A percentile compares a stretch with the other conserved stretches of the same genome.
Conservation (phyloP, 495 filamentous ascomycete genomes). For the Hypoxylon trugodes region DNA sequence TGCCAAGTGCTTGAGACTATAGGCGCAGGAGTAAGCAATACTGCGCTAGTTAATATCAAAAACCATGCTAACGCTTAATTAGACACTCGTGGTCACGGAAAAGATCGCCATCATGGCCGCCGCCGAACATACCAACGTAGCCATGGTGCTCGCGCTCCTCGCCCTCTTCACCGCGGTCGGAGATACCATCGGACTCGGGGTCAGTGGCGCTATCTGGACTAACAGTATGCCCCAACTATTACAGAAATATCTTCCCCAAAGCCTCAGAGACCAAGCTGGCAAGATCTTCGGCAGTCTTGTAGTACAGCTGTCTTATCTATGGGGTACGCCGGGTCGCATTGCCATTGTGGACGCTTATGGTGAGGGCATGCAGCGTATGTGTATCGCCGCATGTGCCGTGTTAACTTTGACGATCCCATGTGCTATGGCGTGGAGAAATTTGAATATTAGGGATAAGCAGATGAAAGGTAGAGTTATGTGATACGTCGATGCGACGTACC, state of each 20-base stretch:
- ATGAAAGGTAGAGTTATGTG: constrained; percentile 33
- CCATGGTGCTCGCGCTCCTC: constrained; percentile 63
- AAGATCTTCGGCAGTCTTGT: constrained; percentile 58
- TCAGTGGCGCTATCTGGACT: constrained; percentile 67
- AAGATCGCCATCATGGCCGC: constrained; percentile 67
- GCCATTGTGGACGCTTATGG: constrained; percentile 60
- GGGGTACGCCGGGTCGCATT: constrained; percentile 48
- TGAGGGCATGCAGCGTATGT: constrained; percentile 53
- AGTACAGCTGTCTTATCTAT: constrained; percentile 53
- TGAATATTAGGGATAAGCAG: constrained; percentile 52
- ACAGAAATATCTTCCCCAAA: constrained; percentile 54
- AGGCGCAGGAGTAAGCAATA: constrained; percentile 46
- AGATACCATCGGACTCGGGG: constrained; percentile 60
- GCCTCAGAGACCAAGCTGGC: not conserved
- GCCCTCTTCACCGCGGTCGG: constrained; percentile 62
- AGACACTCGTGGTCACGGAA: constrained; percentile 55
- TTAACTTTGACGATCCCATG: constrained; percentile 46
- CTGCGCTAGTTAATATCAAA: not conserved
- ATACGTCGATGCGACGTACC: too few relatives aligned
- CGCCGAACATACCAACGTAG: constrained; percentile 63
- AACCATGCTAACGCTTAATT: not conserved
- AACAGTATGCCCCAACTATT: constrained; percentile 58
- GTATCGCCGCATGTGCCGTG: constrained; percentile 49
- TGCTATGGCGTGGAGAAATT: constrained; percentile 52
- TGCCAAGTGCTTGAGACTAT: constrained; percentile 75